phyloP scores from a whole-genome alignment of 2,329 filamentous ascomycete species.

The Colletotrichum filicis region DNA sequence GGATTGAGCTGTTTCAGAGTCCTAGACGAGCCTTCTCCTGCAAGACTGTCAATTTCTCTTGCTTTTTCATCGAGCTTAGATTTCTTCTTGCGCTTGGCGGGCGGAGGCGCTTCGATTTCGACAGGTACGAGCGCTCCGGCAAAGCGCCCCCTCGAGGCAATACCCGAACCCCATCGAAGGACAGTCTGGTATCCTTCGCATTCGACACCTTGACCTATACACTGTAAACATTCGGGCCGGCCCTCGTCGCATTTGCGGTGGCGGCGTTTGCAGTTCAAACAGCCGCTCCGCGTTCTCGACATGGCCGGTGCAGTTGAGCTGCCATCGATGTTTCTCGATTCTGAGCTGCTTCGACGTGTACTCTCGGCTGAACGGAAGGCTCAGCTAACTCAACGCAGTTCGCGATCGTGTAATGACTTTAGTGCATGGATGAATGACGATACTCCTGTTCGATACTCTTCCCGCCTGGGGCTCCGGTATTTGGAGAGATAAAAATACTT shows the following conservation, averaged over 20 bases:
- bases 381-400: no score
- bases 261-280: conserved; percentile 38
- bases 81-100: not conserved
- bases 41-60: not conserved
- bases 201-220: conserved; percentile 3
- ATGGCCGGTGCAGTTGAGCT: not conserved
- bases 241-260: conserved; percentile 45
- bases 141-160: not conserved
- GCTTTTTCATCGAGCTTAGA: not conserved
- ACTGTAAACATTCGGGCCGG: conserved; percentile 38
- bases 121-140: not conserved
- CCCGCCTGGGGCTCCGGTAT: no score
- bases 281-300: conserved; percentile 19
- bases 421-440: no score
- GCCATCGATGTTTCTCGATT: not conserved
- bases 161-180: not conserved
- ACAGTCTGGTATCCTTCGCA: conserved; percentile 29
- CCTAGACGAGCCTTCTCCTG: no score
- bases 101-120: not conserved
- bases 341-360: not conserved
- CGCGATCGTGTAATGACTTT: no score
- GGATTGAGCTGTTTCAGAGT: no score
- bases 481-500: no score
- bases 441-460: no score
- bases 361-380: no score